Percentiles rank a stretch among this genome's conserved stretches.
phyloP scores from a whole-genome alignment of 2,329 filamentous ascomycete genomes.

The Botrytis porri region DNA sequence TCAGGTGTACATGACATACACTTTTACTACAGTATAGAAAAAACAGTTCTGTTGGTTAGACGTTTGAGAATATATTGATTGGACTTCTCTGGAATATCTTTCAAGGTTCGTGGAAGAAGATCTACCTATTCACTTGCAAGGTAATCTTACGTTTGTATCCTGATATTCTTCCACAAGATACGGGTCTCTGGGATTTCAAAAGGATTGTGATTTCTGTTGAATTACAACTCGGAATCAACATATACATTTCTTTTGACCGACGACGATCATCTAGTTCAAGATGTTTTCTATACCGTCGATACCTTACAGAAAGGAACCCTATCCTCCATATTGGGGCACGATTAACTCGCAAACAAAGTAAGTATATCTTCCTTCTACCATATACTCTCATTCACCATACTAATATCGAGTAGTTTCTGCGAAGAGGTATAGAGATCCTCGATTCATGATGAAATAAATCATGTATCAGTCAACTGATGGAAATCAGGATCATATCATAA shows the following conservation, averaged over 20 bases:
- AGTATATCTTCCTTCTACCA: background rate
- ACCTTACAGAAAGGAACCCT: conserved; percentile 30
- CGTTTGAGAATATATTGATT: background rate
- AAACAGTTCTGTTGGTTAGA: background rate
- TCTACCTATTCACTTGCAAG: background rate
- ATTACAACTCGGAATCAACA: background rate
- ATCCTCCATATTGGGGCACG: conserved; percentile 32
- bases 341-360: conserved; percentile 34
- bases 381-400: background rate
- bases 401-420: conserved; percentile 32
- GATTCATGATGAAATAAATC: background rate
- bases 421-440: conserved; percentile 32
- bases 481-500: conserved; percentile 52
- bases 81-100: background rate
- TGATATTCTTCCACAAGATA: background rate
- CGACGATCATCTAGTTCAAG: background rate
- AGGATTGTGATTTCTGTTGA: background rate
- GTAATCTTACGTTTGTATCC: background rate
- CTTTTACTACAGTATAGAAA: background rate
- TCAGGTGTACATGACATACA: background rate
- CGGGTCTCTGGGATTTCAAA: background rate
- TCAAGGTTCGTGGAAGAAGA: too few species aligned
- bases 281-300: conserved; percentile 22
- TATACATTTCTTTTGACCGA: background rate
- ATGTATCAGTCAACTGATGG: background rate